phyloP scores from a whole-genome alignment of 108 stramenopile genomes.

The Pseudonitzschia multiseries region DNA sequence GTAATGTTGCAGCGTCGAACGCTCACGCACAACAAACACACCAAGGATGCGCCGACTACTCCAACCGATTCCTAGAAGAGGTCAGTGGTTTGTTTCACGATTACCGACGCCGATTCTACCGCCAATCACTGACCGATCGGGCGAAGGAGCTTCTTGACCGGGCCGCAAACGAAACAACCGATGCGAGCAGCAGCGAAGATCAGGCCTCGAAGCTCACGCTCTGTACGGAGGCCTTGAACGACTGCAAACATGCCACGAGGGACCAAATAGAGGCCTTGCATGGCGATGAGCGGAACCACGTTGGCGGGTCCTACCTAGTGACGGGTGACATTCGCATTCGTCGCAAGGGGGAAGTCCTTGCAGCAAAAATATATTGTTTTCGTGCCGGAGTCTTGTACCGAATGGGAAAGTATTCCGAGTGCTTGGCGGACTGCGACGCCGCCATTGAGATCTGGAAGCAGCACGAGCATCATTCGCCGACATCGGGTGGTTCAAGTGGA shows the following conservation, averaged over 20 bases:
- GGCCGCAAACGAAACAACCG: not conserved
- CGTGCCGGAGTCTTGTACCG: not conserved
- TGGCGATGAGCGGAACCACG: not conserved
- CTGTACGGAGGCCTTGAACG: constrained; percentile 1
- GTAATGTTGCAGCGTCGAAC: not conserved
- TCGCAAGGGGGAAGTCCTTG: not conserved
- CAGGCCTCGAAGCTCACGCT: not conserved
- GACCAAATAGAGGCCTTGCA: not conserved
- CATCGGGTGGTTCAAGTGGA: not conserved
- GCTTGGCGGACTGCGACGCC: constrained; percentile 2
- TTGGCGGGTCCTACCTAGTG: constrained; percentile 8
- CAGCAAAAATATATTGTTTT: constrained; percentile 1
- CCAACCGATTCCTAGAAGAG: constrained; percentile 1
- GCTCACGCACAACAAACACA: not conserved
- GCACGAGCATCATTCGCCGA: not conserved
- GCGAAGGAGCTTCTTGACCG: constrained; percentile 1
- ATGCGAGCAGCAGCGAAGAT: not conserved
- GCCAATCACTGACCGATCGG: constrained; percentile 14
- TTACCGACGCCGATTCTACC: constrained; percentile 3
- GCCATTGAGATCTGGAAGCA: constrained; percentile 6
- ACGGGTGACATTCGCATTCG: constrained; percentile 9
- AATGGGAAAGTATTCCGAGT: not conserved
- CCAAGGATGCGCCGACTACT: not conserved
- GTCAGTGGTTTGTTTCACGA: not conserved
- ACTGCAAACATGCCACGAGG: not conserved